Percentiles rank a stretch among this genome's conserved stretches.
Evolutionary conservation across 2,329 filamentous ascomycete species (phyloP).

Genomic region (Cercospora sp.): DNA sequence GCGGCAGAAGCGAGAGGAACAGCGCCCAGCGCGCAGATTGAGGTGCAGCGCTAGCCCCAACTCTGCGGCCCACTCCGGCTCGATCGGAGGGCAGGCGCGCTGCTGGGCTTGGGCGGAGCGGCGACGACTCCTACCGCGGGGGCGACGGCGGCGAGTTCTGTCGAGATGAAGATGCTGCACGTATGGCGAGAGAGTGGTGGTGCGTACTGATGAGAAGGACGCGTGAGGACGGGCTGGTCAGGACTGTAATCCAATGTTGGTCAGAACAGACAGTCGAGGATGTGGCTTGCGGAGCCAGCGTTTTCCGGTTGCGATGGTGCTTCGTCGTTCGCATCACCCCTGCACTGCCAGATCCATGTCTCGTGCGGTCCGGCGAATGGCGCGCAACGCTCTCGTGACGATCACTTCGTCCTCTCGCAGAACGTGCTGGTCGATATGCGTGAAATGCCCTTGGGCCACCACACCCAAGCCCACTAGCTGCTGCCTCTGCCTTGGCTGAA

Average conservation of each 20-base stretch:
- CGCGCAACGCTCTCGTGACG: slow-evolving; percentile 2
- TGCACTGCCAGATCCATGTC: not conserved
- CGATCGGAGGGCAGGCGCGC: not conserved
- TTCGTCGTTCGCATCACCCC: slow-evolving; percentile 4
- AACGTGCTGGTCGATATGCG: not conserved
- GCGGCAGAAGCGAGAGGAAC: slow-evolving; percentile 5
- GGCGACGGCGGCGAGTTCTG: not conserved
- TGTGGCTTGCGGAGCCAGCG: not conserved
- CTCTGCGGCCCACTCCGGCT: slow-evolving; percentile 1
- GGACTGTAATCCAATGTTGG: not conserved
- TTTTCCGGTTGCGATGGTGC: not conserved
- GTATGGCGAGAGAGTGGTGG: not conserved
- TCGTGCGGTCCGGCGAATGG: not conserved
- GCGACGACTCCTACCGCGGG: not conserved
- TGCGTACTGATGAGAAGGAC: slow-evolving; percentile 9
- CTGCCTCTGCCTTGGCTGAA: slow-evolving; percentile 1
- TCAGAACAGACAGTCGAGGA: not conserved
- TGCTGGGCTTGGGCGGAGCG: not conserved
- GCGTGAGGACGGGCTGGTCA: not conserved
- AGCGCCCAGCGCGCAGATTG: slow-evolving; percentile 1
- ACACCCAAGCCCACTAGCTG: not conserved
- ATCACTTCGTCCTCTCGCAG: not conserved
- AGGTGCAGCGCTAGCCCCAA: not conserved
- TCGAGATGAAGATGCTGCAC: not conserved
- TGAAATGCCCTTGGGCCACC: not conserved